These are phyloP conservation scores for Penicillium sp. DNA, from an alignment of 2,329 filamentous ascomycete genomes.

Conservation along the genomic window DNA sequence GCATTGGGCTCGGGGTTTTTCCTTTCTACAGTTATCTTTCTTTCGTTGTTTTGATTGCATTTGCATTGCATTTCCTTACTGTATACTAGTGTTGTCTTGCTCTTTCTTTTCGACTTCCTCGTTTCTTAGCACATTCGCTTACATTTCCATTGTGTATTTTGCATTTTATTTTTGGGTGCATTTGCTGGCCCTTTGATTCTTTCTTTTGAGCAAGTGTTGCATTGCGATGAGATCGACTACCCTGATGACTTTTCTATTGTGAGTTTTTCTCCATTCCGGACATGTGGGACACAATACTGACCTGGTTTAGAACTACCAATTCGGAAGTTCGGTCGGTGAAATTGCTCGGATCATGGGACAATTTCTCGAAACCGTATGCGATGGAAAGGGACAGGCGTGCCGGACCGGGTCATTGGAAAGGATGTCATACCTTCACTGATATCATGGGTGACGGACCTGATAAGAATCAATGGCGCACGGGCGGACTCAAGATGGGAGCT, in stretches of 20 bases:
- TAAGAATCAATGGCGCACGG: slow-evolving; percentile 61
- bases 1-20: slow-evolving; percentile 6
- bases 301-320: slow-evolving; percentile 33
- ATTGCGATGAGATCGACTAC: slow-evolving; percentile 35
- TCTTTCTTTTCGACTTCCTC: slow-evolving; percentile 10
- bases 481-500: slow-evolving; percentile 85
- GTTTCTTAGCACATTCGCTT: slow-evolving; percentile 4
- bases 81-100: slow-evolving; percentile 14
- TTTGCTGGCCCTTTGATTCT: slow-evolving; percentile 4
- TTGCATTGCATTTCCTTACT: slow-evolving; percentile 18
- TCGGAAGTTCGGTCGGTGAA: slow-evolving; percentile 62
- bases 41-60: slow-evolving; percentile 4
- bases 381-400: slow-evolving; percentile 80
- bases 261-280: slow-evolving; percentile 15
- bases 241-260: slow-evolving; percentile 39
- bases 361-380: slow-evolving; percentile 74
- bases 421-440: slow-evolving; percentile 81
- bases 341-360: slow-evolving; percentile 92
- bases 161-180: slow-evolving; percentile 5
- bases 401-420: slow-evolving; percentile 77
- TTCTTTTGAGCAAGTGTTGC: slow-evolving; percentile 10
- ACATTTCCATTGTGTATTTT: slow-evolving; percentile 5
- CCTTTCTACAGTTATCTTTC: not conserved
- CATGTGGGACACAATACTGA: slow-evolving; percentile 10
- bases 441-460: slow-evolving; percentile 77